phyloP scores from a whole-genome alignment of 768 basidiomycete species.

The Russula compacta region DNA sequence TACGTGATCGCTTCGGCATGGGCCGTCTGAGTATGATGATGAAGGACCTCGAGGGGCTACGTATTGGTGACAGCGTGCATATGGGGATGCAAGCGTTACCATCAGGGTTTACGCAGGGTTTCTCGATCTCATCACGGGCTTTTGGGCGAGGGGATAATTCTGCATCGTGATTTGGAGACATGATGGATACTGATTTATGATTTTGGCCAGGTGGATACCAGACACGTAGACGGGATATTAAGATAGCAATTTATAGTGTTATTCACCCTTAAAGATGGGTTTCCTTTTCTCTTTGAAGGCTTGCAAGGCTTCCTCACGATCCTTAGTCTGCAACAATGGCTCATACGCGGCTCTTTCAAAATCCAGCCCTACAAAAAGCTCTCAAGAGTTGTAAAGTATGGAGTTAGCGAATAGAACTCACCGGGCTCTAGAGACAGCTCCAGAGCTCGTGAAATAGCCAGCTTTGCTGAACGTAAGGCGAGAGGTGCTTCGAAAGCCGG shows the following conservation, averaged over 20 bases:
- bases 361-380: conserved; percentile 55
- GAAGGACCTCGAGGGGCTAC: conserved; percentile 73
- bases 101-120: conserved; percentile 42
- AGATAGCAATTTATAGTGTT: conserved; percentile 17
- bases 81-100: conserved; percentile 51
- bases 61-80: conserved; percentile 42
- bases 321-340: conserved; percentile 59
- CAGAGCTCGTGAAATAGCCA: conserved; percentile 71
- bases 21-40: conserved; percentile 75
- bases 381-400: background rate
- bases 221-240: background rate
- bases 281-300: conserved; percentile 81
- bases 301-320: conserved; percentile 73
- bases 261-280: conserved; percentile 78
- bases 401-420: conserved; percentile 21
- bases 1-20: conserved; percentile 53
- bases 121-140: conserved; percentile 39
- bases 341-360: conserved; percentile 86
- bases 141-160: conserved; percentile 26
- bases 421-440: conserved; percentile 74
- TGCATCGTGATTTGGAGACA: background rate
- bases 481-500: conserved; percentile 52
- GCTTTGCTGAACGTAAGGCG: conserved; percentile 81
- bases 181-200: background rate
- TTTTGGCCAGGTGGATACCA: background rate